Percentiles rank a stretch among this genome's conserved stretches.
Evolutionary conservation across 2,329 filamentous ascomycete species (phyloP).

Genomic region (Amylocarpus encephaloides): DNA sequence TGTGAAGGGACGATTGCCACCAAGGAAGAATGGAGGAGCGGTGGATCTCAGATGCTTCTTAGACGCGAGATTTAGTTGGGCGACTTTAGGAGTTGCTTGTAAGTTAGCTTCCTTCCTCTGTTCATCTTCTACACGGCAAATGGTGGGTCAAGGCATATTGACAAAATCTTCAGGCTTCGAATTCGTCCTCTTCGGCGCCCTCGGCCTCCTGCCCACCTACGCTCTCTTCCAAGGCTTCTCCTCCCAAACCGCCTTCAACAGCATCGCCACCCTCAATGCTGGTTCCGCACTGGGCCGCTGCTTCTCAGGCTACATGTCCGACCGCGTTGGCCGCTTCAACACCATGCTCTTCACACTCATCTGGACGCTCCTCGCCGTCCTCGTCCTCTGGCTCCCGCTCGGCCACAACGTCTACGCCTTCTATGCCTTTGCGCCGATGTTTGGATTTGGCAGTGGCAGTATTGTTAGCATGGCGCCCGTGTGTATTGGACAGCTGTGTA

Average conservation of each 20-base stretch:
- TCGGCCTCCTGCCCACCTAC: conserved; percentile 77
- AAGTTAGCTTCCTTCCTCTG: conserved; percentile 30
- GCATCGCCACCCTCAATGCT: conserved; percentile 78
- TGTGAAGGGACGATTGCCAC: conserved; percentile 52
- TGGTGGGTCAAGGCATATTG: neutral
- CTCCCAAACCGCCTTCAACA: conserved; percentile 63
- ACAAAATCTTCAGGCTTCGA: conserved; percentile 41
- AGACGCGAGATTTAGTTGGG: conserved; percentile 42
- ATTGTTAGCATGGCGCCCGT: conserved; percentile 29
- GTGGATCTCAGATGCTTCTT: conserved; percentile 63
- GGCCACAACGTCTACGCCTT: conserved; percentile 21
- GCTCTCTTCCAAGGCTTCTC: conserved; percentile 60
- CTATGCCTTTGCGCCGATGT: conserved; percentile 27
- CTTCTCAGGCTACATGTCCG: conserved; percentile 24
- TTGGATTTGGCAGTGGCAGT: conserved; percentile 28
- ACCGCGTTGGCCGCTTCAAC: conserved; percentile 24
- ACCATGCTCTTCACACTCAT: conserved; percentile 23
- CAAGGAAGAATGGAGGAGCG: conserved; percentile 51
- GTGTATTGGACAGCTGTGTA: conserved; percentile 28
- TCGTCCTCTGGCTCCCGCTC: conserved; percentile 24
- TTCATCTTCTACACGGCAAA: too few species aligned
- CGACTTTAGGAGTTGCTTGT: conserved; percentile 28
- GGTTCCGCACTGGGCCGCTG: conserved; percentile 24
- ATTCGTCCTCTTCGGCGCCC: conserved; percentile 73
- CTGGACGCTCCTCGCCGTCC: conserved; percentile 19